Base-by-base conservation (phyloP, 768 basidiomycete species). In the Infundibulicybe gibba region DNA sequence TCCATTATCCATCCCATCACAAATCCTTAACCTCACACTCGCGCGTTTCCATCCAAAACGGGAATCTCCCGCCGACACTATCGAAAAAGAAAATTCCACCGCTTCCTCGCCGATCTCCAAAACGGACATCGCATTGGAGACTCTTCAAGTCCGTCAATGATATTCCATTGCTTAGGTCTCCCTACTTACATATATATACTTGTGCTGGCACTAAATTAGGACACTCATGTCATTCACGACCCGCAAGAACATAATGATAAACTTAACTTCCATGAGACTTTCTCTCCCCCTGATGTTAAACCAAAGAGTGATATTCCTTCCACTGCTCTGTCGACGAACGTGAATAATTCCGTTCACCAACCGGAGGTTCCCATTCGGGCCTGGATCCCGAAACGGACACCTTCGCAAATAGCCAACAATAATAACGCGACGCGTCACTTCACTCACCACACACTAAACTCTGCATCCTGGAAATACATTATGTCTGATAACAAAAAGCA, bases 401-500 rank as follows among this genome's bases (percentile, higher is more conserved):
- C 35, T 44, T 43, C 40, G 42, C 56, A 62, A 62, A 59, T 53
- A 77, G 46, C 21, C 13, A 58, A 57, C 71, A 79, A 80, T 56
- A 77, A 67, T 55, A 67, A 66, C 72, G 71, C 71, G 79, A 83
- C 83, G 83, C 82, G 81, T 83, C 79, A 82, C 66, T 67, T 64
- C 63, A 52, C 45, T 49, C 40, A 49, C 17, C 52, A 40, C 54
- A 52, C 55, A 30, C 54, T 68, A 59, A 67, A 63, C 62, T 67
- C 63, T 61, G 59, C 55, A 58, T 60, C 61, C 55, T 69, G 54
- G 61, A 58, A 45, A 46, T 71, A 70, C 65, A 76, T 65, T 58
- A 90, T 90, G 88, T 74, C 87, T 35, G 89, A 90, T 54, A 77
- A 80, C 65, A 85, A 83, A 71, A 87, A 89, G 66, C 85, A 90